Percentiles rank a stretch among this genome's conserved stretches.
These are phyloP conservation scores for Camelina laxa DNA, from an alignment of 345 rosid genomes.

Conservation along the genomic window DNA sequence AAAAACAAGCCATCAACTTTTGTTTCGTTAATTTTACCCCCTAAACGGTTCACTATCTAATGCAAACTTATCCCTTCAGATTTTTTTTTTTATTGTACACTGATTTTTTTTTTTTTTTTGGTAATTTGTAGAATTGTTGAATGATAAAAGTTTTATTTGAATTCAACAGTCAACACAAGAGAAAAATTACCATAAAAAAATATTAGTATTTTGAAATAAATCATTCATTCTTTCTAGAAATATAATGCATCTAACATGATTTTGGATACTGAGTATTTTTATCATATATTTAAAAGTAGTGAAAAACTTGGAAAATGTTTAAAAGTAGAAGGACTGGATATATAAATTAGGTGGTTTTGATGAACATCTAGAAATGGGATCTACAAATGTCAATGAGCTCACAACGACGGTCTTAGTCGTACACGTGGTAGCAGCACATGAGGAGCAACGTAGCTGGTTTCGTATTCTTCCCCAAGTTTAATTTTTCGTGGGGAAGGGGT, in stretches of 20 bases:
- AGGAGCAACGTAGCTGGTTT: background rate
- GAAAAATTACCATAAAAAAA: background rate
- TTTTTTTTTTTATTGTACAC: too few species aligned
- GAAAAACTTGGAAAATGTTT: background rate
- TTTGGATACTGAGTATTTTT: background rate
- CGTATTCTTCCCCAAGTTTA: too few species aligned
- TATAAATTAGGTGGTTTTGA: background rate
- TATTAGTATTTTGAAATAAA: background rate
- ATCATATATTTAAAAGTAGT: background rate
- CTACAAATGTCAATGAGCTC: background rate
- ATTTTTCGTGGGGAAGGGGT: slow-evolving; percentile 25
- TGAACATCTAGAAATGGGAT: slow-evolving; percentile 6
- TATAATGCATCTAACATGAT: background rate
- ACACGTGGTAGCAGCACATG: slow-evolving; percentile 15
- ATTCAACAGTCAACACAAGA: background rate
- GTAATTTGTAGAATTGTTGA: background rate
- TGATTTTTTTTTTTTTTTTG: background rate
- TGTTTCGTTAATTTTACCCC: background rate
- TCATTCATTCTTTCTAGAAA: background rate
- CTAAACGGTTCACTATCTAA: background rate
- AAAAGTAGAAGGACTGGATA: background rate
- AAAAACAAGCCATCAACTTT: slow-evolving; percentile 3
- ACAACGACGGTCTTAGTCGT: background rate
- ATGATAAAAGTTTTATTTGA: background rate
- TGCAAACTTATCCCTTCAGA: background rate